phyloP scores from a whole-genome alignment of 805 yeast species.

The Candida ovalis region DNA sequence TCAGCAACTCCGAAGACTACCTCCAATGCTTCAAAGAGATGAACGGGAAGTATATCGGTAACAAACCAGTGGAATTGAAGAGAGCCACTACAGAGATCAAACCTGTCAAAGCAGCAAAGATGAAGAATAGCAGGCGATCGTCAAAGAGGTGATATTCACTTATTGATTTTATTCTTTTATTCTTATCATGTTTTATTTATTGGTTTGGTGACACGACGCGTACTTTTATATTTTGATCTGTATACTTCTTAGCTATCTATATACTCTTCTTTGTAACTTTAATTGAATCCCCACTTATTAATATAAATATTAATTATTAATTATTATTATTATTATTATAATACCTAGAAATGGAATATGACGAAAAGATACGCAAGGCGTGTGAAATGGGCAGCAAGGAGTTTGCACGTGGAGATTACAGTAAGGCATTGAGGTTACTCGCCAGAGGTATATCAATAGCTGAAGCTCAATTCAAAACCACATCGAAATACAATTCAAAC shows the following conservation, averaged over 20 bases:
- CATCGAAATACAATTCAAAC: constrained; percentile 7
- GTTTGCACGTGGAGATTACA: constrained; percentile 17
- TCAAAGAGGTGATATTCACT: background rate
- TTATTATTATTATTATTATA: too few relatives aligned
- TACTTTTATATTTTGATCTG: too few relatives aligned
- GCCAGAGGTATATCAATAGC: constrained; percentile 15
- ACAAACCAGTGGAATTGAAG: constrained; percentile 66
- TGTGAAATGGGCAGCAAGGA: constrained; percentile 3
- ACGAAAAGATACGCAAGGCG: background rate
- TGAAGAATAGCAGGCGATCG: constrained; percentile 9
- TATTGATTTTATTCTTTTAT: too few relatives aligned
- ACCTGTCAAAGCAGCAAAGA: constrained; percentile 21
- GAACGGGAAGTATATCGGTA: constrained; percentile 75
- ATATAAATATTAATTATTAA: too few relatives aligned
- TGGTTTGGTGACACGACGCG: background rate
- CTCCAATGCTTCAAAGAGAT: constrained; percentile 67
- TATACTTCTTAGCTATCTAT: too few relatives aligned
- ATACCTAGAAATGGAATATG: background rate
- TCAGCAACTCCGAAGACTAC: constrained; percentile 61
- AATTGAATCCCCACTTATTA: too few relatives aligned
- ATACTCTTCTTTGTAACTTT: too few relatives aligned
- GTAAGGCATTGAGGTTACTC: constrained; percentile 20
- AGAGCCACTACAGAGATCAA: constrained; percentile 49
- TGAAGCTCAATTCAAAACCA: constrained; percentile 6
- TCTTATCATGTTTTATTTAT: background rate